Evolutionary conservation across 2,329 filamentous ascomycete genomes (phyloP), one percentile per base, ranked within the genome.

Genomic region (Nemania sp.): DNA sequence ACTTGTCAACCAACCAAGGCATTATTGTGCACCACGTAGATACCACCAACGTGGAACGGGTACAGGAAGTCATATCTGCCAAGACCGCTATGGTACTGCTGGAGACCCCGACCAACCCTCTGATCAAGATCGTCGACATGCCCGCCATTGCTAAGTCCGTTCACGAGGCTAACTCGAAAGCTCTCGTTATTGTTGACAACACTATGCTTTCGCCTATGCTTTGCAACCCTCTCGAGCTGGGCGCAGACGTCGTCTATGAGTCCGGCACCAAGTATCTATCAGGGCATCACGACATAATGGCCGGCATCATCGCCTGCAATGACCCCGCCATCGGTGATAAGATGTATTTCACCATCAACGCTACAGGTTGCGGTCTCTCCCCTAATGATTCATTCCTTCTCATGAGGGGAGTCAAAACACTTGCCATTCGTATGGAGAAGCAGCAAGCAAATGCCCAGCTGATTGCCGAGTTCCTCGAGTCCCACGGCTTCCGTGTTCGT

Each of bases 201-300:
- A 99, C 94, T 53, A 99, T 99, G 94, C 86, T 99, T 62, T 97
- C 92, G 2, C 94, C 94, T 9, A 87, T 97, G 78, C 85, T 99
- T 6, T 87, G 87, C 67, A 97, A 96, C 75, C 94, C 94, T 5
- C 83, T 99, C 15, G 93, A 97, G 57, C 81, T 97, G 23, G 94
- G 95, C 52, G 92, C 93, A 14, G 94, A 99, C 67, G 89, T 99
- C 63, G 91, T 96, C 51, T 99, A 99, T 74, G 94, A 99, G 76
- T 96, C 90, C 22, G 94, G 94, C 51, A 99, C 94, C 20, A 99
- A 99, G 73, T 99, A 99, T 68, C 81, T 99, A 5, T 97, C 92
- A 1, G 94, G 94, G 26, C 94, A 99, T 72, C 94, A 99, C 78
- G 95, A 99, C 70, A 88, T 99, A 69, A 99, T 99, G 94, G 94